Percentiles rank a stretch among this genome's conserved stretches.
These are phyloP conservation scores for Chaetomium globosum DNA, from an alignment of 2,329 filamentous ascomycete genomes.

Conservation along the genomic window DNA sequence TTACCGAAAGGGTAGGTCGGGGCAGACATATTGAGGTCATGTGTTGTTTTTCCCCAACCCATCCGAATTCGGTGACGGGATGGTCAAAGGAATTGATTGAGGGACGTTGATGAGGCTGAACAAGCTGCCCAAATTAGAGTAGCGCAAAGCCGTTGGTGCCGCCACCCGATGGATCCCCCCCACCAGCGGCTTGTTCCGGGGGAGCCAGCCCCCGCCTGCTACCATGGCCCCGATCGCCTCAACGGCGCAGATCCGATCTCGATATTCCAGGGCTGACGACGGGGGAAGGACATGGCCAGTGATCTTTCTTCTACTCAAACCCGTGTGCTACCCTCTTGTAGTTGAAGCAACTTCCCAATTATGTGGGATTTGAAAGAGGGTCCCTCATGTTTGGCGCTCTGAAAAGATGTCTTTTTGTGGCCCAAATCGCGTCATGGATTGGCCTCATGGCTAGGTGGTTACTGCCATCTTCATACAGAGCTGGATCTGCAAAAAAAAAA, in stretches of 20 bases:
- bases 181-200: conserved; percentile 27
- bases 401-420: neutral
- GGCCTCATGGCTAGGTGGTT: neutral
- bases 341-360: neutral
- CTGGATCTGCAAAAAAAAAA: neutral
- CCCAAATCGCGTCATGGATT: neutral
- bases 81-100: neutral
- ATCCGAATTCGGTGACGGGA: neutral
- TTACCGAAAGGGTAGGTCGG: neutral
- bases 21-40: neutral
- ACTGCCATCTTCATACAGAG: neutral
- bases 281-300: neutral
- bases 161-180: conserved; percentile 12
- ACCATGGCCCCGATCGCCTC: neutral
- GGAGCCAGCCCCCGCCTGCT: conserved; percentile 1
- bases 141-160: conserved; percentile 18
- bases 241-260: neutral
- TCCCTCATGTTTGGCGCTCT: neutral
- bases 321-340: neutral
- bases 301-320: neutral
- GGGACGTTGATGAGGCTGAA: conserved; percentile 32
- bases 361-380: neutral
- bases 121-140: conserved; percentile 17
- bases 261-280: neutral
- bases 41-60: neutral